Base-by-base conservation (phyloP, 345 rosid species). In the Eucalyptus sideroxylon region DNA sequence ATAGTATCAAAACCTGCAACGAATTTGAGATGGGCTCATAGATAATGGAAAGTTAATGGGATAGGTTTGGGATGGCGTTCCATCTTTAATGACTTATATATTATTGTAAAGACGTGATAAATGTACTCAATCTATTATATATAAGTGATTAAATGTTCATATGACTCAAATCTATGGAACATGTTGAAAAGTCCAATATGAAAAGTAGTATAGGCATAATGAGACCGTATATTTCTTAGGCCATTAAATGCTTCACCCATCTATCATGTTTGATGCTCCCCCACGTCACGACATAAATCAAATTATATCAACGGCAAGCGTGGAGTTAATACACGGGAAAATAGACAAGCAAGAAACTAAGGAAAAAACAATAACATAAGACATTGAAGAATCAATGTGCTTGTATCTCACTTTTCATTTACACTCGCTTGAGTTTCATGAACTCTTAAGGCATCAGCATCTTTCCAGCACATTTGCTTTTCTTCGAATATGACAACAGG, bases 201-300 rank as follows among this genome's bases (percentile, higher is more conserved):
- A 65, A 65, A n/a, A 4, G 19, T 65, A 1, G 1, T 2, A 65
- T n/a, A n/a, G 3, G 6, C 21, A 4, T 0, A n/a, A n/a, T 8
- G 77, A 65, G 40, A n/a, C 77, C 3, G 11, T n/a, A 65, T 15
- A n/a, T 65, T n/a, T 65, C 37, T 31, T 31, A 65, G 77, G 77
- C 77, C 37, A n/a, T 65, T 4, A 15, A 4, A n/a, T 65, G 11
- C 77, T 65, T 65, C 77, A n/a, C 37, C 34, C 37, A n/a, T 62
- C n/a, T 5, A 30, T 15, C 17, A 14, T 62, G 72, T 62, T 65
- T 65, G 77, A 65, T 65, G 34, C 37, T n/a, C 11, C 21, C 77
- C 77, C 21, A 65, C 40, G 21, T 65, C 69, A 62, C 17, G 8
- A 62, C 2, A 62, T 62, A 30, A 62, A 13, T 12, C 31, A 6